Evolutionary conservation across 352 stramenopile species (phyloP), one percentile per base, ranked within the genome.

Genomic region (Phytophthora pseudosyringae): DNA sequence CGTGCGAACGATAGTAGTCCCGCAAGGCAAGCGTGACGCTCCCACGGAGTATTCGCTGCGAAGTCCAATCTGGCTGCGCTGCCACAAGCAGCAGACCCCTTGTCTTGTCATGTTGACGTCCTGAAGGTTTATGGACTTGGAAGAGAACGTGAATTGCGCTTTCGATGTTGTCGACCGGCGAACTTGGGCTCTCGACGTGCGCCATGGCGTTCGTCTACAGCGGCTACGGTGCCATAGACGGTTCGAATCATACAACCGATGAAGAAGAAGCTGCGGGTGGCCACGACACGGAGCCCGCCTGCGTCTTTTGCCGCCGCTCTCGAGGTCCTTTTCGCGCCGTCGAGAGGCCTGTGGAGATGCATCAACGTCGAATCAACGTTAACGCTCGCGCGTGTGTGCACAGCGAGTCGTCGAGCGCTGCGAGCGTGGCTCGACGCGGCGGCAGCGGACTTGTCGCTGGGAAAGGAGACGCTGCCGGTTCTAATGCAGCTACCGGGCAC

Each of bases 211-310:
- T 21, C 21, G 21, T 21, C 21, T 21, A 21, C 21, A 21, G 21
- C n/a, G n/a, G n/a, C n/a, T n/a, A 21, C 2, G 21, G 21, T 21
- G 21, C 21, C 21, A 21, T 1, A 21, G 21, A 21, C 21, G 21
- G 21, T 21, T 21, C 21, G 21, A 21, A 21, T 21, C 21, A 21
- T 2, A 21, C 21, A 21, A 2, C 21, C 21, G 21, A 71, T 71
- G 64, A 73, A 66, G 64, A 73, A 66, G 47, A 73, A 65, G 53
- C 33, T 59, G 39, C 54, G 59, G 5, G 43, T 7, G 12, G 9
- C 44, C 38, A 12, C 18, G 18, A 1, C 31, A 12, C 11, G 25
- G n/a, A 31, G 2, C 9, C 18, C 18, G 41, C 4, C 1, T n/a
- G 44, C 49, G 29, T 58, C 59, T 9, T 67, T 75, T 29, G 5